Conservation (phyloP, 2,329 filamentous ascomycete genomes). For the Tricladium varicosporioides region DNA sequence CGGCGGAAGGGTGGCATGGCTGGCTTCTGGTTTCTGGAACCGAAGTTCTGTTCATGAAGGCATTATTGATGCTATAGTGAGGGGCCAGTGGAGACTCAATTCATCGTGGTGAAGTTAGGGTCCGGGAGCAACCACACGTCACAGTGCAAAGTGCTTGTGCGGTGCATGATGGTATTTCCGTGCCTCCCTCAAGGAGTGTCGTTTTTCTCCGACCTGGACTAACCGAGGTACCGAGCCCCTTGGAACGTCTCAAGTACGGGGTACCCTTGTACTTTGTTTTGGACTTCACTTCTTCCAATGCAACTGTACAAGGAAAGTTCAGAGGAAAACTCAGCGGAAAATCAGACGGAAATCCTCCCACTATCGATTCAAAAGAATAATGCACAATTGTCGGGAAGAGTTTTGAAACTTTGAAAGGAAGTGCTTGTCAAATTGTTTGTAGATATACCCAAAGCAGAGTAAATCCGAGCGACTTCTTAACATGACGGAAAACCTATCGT, state of each 20-base stretch:
- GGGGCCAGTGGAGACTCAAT: background rate
- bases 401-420: background rate
- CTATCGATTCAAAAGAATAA: no score
- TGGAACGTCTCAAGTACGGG: background rate
- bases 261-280: background rate
- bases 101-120: no score
- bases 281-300: background rate
- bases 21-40: background rate
- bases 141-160: no score
- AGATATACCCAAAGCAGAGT: no score
- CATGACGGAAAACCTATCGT: background rate
- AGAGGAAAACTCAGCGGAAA: no score
- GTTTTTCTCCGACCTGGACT: no score
- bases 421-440: background rate
- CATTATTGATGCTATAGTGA: background rate
- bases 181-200: background rate
- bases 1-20: conserved; percentile 21
- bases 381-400: background rate
- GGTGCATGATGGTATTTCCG: background rate
- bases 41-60: background rate
- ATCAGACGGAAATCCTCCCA: no score
- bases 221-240: background rate
- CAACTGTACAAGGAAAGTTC: background rate
- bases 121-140: no score
- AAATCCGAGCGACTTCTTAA: background rate